A percentile compares a stretch with the other conserved stretches of the same genome.
These are phyloP conservation scores for Excoecaria agallocha DNA, from an alignment of 345 rosid genomes.

Conservation along the genomic window DNA sequence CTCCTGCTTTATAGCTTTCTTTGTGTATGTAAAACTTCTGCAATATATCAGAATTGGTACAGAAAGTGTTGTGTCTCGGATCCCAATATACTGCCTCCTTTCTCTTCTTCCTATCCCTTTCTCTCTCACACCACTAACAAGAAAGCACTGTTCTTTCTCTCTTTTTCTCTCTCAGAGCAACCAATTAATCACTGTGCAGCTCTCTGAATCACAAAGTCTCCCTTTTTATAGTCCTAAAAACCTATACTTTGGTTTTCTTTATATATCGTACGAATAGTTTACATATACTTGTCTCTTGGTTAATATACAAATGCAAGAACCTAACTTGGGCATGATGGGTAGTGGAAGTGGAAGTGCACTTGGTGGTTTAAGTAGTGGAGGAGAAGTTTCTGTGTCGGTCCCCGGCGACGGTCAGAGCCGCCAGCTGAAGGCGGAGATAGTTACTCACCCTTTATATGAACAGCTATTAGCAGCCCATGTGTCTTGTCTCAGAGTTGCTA, in stretches of 20 bases:
- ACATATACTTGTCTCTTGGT: neutral
- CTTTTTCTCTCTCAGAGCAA: constrained; percentile 11
- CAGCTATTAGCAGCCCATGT: constrained; percentile 85
- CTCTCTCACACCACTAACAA: constrained; percentile 24
- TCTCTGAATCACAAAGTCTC: constrained; percentile 15
- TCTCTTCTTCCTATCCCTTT: neutral
- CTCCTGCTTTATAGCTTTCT: constrained; percentile 17
- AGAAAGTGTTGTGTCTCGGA: constrained; percentile 47
- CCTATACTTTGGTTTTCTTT: neutral
- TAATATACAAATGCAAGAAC: constrained; percentile 60
- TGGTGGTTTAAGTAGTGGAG: constrained; percentile 35
- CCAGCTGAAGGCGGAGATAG: constrained; percentile 83
- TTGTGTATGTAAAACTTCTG: constrained; percentile 25
- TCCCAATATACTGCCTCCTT: constrained; percentile 39
- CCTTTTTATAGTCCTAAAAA: constrained; percentile 30
- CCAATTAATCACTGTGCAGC: constrained; percentile 10
- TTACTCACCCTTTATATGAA: constrained; percentile 77
- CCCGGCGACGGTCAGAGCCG: constrained; percentile 46
- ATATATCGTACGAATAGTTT: neutral
- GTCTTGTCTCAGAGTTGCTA: constrained; percentile 85
- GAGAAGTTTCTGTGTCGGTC: constrained; percentile 44
- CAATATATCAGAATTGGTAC: constrained; percentile 32
- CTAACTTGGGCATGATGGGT: constrained; percentile 72
- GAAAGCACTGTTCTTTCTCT: constrained; percentile 28
- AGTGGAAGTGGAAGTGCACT: constrained; percentile 35